phyloP scores from a whole-genome alignment of 306 rosid genomes.

The Quercus cerris region DNA sequence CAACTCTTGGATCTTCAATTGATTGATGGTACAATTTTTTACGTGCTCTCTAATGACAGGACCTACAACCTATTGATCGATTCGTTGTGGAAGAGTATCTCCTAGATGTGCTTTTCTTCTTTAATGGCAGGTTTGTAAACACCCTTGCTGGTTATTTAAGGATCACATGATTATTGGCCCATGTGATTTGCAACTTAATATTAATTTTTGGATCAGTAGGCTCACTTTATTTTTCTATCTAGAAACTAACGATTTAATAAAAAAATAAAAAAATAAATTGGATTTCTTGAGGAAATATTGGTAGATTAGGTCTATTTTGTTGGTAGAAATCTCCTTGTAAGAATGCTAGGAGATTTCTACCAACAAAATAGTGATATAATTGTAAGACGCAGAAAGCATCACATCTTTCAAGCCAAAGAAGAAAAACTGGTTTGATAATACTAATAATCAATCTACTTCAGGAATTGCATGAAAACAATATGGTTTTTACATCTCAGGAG shows the following conservation, averaged over 20 bases:
- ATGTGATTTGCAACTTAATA: background rate
- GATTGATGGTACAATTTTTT: conserved; percentile 10
- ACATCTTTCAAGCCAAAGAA: too few species aligned
- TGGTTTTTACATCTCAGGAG: too few species aligned
- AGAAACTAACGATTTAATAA: background rate
- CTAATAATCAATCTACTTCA: too few species aligned
- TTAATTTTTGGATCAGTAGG: background rate
- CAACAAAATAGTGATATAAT: too few species aligned
- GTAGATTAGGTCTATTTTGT: background rate
- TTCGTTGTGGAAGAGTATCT: conserved; percentile 96
- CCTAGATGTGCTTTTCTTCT: conserved; percentile 88
- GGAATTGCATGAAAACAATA: too few species aligned
- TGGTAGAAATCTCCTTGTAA: background rate
- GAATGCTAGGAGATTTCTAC: background rate
- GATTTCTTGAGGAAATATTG: background rate
- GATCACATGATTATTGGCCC: background rate
- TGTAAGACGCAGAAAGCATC: too few species aligned
- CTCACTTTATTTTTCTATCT: background rate
- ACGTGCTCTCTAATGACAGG: conserved; percentile 52
- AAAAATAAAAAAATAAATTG: background rate
- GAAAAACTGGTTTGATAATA: too few species aligned
- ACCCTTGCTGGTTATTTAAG: conserved; percentile 5
- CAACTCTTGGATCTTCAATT: background rate
- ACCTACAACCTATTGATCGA: conserved; percentile 84
- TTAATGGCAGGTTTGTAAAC: conserved; percentile 93